Evolutionary conservation across 768 basidiomycete species (phyloP), one percentile per base, ranked within the genome.

Genomic region (Termitomyces sp.): DNA sequence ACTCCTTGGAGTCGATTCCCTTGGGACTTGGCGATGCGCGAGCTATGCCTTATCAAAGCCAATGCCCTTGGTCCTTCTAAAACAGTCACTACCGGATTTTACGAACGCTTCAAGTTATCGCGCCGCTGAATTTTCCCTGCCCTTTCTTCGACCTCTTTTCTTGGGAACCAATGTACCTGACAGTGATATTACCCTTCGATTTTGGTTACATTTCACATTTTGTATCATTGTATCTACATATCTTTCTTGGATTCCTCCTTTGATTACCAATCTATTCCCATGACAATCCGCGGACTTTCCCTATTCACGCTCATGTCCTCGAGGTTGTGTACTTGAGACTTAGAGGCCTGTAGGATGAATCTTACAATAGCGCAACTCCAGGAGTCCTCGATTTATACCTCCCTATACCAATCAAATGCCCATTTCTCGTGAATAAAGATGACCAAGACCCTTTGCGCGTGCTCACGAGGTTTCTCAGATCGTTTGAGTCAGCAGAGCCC

Each of bases 31-130:
- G 82, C 83, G 1, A 73, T 82, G 63, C 70, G 83, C 17, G 76
- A 80, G 36, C 70, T 86, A 9, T 81, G 83, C 45, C 65, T 66
- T 42, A 85, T 85, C 67, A 85, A 86, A 67, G 76, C 81, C 3
- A 63, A 67, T 25, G 79, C 81, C 0, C 60, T 70, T 12, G 80
- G 80, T 5, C 61, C 68, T 0, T 70, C 68, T 46, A 83, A 82
- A 68, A 76, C 78, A 0, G 68, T 83, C 3, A 71, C 72, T 0
- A 65, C 60, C 0, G 65, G 68, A 0, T 83, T 84, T 60, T 83
- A 85, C 60, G 73, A 77, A 17, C 70, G 72, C 15, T 77, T 78
- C 57, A 75, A 68, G 57, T 42, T 71, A 29, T 60, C 66, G 37
- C 65, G 65, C n/a, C 65, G 63, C 40, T 63, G 52, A 61, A 31